Evolutionary conservation across 208 protist genomes (phyloP).

Genomic region (Trypanosomatidae sp.): DNA sequence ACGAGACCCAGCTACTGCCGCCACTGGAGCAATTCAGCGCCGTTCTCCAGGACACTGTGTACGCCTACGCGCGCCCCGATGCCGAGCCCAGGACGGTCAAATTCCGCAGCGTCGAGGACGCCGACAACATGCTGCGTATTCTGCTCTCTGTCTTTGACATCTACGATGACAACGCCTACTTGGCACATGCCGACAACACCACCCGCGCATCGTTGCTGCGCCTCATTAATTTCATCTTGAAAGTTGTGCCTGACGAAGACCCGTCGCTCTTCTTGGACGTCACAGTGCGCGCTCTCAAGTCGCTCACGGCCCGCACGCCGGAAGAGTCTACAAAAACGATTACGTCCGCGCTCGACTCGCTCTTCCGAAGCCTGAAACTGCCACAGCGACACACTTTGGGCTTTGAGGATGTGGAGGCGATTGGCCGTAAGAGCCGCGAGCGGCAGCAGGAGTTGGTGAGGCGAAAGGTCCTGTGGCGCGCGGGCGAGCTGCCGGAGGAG

Average conservation of each 20-base stretch:
- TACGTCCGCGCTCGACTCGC: conserved; percentile 71
- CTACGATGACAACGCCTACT: conserved; percentile 88
- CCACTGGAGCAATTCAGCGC: conserved; percentile 75
- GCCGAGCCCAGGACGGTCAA: conserved; percentile 67
- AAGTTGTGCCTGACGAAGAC: conserved; percentile 88
- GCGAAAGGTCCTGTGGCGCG: conserved; percentile 51
- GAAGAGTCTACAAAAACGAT: conserved; percentile 85
- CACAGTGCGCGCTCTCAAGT: conserved; percentile 69
- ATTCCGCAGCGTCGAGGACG: conserved; percentile 79
- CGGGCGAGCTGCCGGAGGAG: conserved; percentile 45
- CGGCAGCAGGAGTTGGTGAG: conserved; percentile 78
- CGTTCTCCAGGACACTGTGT: conserved; percentile 82
- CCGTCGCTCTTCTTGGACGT: conserved; percentile 86
- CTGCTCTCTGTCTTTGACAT: conserved; percentile 82
- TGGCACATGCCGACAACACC: conserved; percentile 88
- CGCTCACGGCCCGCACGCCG: conserved; percentile 67
- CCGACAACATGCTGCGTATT: conserved; percentile 83
- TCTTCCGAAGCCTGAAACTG: conserved; percentile 82
- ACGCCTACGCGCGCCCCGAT: conserved; percentile 78
- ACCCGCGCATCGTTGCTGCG: conserved; percentile 70
- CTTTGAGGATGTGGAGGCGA: conserved; percentile 88
- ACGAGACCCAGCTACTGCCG: conserved; percentile 54
- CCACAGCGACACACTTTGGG: conserved; percentile 74
- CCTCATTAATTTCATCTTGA: conserved; percentile 80
- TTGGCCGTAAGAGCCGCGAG: conserved; percentile 82